Evolutionary conservation across 2,329 filamentous ascomycete genomes (phyloP), one percentile per base, ranked within the genome.

Genomic region (Penicillium sp.): DNA sequence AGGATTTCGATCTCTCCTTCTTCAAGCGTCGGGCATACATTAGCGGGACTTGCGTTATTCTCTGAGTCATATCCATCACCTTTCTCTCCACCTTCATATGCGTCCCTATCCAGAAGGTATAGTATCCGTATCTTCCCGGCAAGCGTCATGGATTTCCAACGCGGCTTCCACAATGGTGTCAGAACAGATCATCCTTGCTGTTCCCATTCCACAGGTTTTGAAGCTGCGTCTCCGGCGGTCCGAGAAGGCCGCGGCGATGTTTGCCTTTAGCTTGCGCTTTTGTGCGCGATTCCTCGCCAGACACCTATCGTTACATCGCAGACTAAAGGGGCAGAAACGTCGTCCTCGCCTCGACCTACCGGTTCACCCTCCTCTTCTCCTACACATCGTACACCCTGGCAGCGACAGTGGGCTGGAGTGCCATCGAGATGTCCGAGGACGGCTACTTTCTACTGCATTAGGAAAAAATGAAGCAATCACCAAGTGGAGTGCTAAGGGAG

Each of bases 31-130:
- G 70, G 69, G 69, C 70, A 31, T 71, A 70, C 45, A 60, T 66
- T 41, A 71, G 71, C 64, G 69, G 67, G 30, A 60, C 56, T 35
- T 72, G 71, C 54, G 60, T 72, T 29, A 60, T 70, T 13, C 38
- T 63, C 45, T 71, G 71, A 70, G 69, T 70, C 9, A 69, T 73
- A 57, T 69, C 63, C 29, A 69, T 72, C 60, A 72, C 69, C 13
- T 72, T 73, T 23, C 35, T 71, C 5, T 72, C 71, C 55, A 64
- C 72, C 41, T 73, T 73, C 63, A 72, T 71, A 50, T 72, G 71
- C 38, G 69, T 71, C 8, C 71, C 71, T 3, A 70, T 72, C 26
- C 63, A 71, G 61, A 72, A 72, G 53, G 60, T 72, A 23, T 73
- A 69, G 70, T 67, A 71, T 54, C 69, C 70, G 11, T 38, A 66